phyloP scores from a whole-genome alignment of 768 basidiomycete species.

The Trametes maxima region DNA sequence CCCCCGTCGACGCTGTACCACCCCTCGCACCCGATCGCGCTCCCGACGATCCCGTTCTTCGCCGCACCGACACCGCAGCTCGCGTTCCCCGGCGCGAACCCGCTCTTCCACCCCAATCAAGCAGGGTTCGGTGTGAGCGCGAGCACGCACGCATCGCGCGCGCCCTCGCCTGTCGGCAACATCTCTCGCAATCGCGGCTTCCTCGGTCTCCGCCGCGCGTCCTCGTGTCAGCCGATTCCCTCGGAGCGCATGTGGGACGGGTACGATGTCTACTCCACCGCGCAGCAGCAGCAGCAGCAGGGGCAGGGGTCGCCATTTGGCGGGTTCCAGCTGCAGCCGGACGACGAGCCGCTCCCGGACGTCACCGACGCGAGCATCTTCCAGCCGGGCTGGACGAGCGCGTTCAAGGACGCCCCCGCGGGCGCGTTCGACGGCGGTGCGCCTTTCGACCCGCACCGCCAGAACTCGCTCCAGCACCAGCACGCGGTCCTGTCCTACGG shows the following conservation, averaged over 20 bases:
- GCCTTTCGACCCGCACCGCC: background rate
- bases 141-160: slow-evolving; percentile 37
- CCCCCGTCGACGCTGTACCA: slow-evolving; percentile 46
- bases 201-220: slow-evolving; percentile 51
- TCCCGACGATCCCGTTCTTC: slow-evolving; percentile 49
- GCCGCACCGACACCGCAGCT: slow-evolving; percentile 18
- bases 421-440: background rate
- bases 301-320: slow-evolving; percentile 15
- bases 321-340: slow-evolving; percentile 38
- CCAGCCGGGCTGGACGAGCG: slow-evolving; percentile 24
- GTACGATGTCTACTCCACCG: slow-evolving; percentile 4
- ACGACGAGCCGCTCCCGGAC: slow-evolving; percentile 52
- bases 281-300: slow-evolving; percentile 12
- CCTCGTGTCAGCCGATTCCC: slow-evolving; percentile 46
- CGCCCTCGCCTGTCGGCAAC: slow-evolving; percentile 46
- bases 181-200: slow-evolving; percentile 47
- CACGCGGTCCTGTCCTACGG: background rate
- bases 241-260: slow-evolving; percentile 38
- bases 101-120: background rate
- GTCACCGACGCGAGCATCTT: slow-evolving; percentile 25
- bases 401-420: slow-evolving; percentile 18
- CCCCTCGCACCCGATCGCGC: slow-evolving; percentile 38
- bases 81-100: slow-evolving; percentile 1
- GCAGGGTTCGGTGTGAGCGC: background rate
- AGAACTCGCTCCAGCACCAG: background rate